Evolutionary conservation across 352 stramenopile genomes (phyloP), one percentile per base, ranked within the genome.

Genomic region (Globisporangium orthogonon): DNA sequence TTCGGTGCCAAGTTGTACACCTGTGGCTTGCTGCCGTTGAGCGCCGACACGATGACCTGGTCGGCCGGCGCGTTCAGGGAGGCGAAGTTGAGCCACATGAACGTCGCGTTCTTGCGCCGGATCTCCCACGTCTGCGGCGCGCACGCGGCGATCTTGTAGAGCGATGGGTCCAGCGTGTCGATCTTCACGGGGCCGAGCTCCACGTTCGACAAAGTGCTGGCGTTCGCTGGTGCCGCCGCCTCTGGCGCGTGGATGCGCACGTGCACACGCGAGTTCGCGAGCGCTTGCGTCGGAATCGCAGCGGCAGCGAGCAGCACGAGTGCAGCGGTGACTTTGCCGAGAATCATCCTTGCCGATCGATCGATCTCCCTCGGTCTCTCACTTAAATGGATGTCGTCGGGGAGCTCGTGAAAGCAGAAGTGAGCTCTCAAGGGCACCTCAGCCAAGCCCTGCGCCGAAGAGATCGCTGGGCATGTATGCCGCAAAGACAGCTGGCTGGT

Each of bases 91-190:
- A 73, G 61, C 51, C 51, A 61, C 47, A 73, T 54, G 29, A 58
- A 57, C 46, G 61, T 54, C 3, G 62, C 58, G 57, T 60, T 62
- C 46, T 60, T 63, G 15, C 67, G 58, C 49, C 50, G 58, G 47
- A 69, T 61, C n/a, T 54, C 63, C 65, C 66, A 73, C 29, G 46
- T 58, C 43, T 73, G 66, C 14, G 54, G 53, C 44, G 64, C 35
- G 48, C 62, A 69, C 47, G 45, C 15, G 3, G 65, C 17, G 58
- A 72, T 66, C 23, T 54, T 41, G 49, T 64, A 72, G 41, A 63
- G 54, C 39, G 29, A 39, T 0, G 62, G 45, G 28, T 58, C 62
- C n/a, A 72, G 49, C 18, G 46, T 37, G 52, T 51, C 15, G 30
- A 52, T 14, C 15, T 23, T 39, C 50, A 57, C 43, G 17, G n/a